Base-by-base conservation (phyloP, 441 rosid genomes). In the Eutrema salsugineum region DNA sequence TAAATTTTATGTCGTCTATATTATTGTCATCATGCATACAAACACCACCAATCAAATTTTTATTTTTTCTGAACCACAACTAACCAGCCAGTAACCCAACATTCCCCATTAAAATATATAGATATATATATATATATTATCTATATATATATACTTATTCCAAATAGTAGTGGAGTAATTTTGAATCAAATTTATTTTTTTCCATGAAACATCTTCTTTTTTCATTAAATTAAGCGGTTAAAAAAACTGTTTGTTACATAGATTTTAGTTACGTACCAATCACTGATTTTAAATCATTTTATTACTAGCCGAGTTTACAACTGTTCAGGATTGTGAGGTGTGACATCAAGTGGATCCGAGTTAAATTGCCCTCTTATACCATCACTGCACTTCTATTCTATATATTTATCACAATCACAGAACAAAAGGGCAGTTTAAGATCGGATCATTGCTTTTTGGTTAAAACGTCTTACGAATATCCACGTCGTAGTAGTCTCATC, bases 401-500 rank as follows among this genome's bases (percentile, higher is more conserved):
- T n/a, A n/a, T n/a, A n/a, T n/a, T n/a, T 46, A 19, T 65, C 15
- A 12, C n/a, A 17, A 38, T 64, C 50, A 10, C 27, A 48, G 6
- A 47, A 53, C 5, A n/a, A 42, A 3, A 47, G n/a, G 5, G 2
- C 68, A 55, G 28, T 28, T 19, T 28, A 38, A 47, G n/a, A n/a
- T 47, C 6, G 14, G 6, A 38, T 57, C 46, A 66, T 57, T 39
- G 77, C 24, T 57, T 66, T 30, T 17, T 65, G 5, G 43, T 27
- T 24, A 46, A 51, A 61, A 9, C 35, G 27, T 36, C 19, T 36
- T 10, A 55, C 3, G 8, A 53, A 63, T 46, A 47, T 44, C 49
- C 42, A 63, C 77, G 20, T 73, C 67, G 1, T 28, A 28, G 20
- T 20, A 56, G 44, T 39, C 44, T 47, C 46, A 66, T 73, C 39